Percentiles rank a stretch among this genome's conserved stretches.
Conservation (phyloP, 1,284 basidiomycete genomes). For the Leccinum glutinopallens region DNA sequence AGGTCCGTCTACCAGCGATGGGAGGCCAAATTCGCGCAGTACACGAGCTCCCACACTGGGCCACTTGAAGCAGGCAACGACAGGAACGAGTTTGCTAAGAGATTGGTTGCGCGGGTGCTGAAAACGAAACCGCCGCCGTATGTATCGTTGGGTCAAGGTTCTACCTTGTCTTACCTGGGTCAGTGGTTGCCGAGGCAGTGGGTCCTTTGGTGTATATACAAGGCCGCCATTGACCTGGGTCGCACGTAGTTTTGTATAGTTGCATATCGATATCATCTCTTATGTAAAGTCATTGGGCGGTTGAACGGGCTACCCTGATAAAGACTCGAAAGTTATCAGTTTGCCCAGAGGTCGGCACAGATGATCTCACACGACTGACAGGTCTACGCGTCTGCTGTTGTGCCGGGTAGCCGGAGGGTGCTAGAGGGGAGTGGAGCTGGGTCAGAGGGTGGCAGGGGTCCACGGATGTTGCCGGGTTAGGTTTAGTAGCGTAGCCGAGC, state of each 20-base stretch:
- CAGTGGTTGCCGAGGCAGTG: slow-evolving; percentile 34
- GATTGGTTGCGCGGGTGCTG: slow-evolving; percentile 49
- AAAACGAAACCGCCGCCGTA: slow-evolving; percentile 45
- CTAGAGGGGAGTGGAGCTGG: too few species aligned
- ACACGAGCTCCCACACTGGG: slow-evolving; percentile 49
- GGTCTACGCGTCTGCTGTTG: too few species aligned
- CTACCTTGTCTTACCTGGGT: slow-evolving; percentile 24
- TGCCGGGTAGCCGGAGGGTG: too few species aligned
- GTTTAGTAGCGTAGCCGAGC: too few species aligned
- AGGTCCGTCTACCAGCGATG: slow-evolving; percentile 54
- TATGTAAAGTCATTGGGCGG: not conserved
- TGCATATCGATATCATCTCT: too few species aligned
- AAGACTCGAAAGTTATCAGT: too few species aligned
- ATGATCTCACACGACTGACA: too few species aligned
- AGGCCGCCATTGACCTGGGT: slow-evolving; percentile 17
- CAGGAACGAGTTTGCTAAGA: slow-evolving; percentile 49
- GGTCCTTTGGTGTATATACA: slow-evolving; percentile 24
- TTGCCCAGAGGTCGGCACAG: too few species aligned
- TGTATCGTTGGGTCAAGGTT: slow-evolving; percentile 38
- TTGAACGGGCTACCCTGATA: not conserved
- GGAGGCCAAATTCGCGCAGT: slow-evolving; percentile 50
- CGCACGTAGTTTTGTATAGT: not conserved
- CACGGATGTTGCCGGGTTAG: too few species aligned
- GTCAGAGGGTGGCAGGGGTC: too few species aligned
- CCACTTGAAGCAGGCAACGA: slow-evolving; percentile 45